phyloP scores from a whole-genome alignment of 306 rosid species.

The Quercus rubra region DNA sequence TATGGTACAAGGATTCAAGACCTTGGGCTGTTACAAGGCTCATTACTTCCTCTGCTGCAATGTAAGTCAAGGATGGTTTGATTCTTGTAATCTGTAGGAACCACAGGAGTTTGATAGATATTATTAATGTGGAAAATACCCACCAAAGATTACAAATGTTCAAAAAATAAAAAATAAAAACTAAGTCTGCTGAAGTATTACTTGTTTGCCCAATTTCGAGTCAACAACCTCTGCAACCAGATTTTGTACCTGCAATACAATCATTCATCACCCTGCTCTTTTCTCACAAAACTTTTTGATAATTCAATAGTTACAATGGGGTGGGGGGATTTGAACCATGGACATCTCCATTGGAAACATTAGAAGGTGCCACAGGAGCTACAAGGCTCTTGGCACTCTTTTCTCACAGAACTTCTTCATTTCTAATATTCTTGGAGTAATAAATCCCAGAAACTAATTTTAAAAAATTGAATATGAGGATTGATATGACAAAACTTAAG shows the following conservation, averaged over 20 bases:
- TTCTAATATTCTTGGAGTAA: slow-evolving; percentile 9
- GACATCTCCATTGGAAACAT: no score
- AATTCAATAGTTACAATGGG: no score
- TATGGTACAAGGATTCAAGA: slow-evolving; percentile 24
- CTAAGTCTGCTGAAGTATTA: slow-evolving; percentile 28
- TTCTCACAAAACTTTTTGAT: slow-evolving; percentile 1
- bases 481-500: background rate
- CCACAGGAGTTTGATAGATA: background rate
- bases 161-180: background rate
- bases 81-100: slow-evolving; percentile 65
- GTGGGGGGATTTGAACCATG: no score
- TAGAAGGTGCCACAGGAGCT: no score
- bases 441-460: background rate
- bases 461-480: background rate
- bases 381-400: background rate
- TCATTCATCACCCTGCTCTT: slow-evolving; percentile 6
- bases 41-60: slow-evolving; percentile 94
- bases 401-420: slow-evolving; percentile 6
- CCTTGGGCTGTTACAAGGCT: slow-evolving; percentile 99
- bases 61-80: slow-evolving; percentile 76
- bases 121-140: background rate
- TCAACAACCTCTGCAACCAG: slow-evolving; percentile 88
- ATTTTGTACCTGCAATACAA: slow-evolving; percentile 73
- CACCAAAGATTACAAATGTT: background rate
- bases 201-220: slow-evolving; percentile 93